Conservation (phyloP, 257 asterid genomes). For the Forsythia suspensa region DNA sequence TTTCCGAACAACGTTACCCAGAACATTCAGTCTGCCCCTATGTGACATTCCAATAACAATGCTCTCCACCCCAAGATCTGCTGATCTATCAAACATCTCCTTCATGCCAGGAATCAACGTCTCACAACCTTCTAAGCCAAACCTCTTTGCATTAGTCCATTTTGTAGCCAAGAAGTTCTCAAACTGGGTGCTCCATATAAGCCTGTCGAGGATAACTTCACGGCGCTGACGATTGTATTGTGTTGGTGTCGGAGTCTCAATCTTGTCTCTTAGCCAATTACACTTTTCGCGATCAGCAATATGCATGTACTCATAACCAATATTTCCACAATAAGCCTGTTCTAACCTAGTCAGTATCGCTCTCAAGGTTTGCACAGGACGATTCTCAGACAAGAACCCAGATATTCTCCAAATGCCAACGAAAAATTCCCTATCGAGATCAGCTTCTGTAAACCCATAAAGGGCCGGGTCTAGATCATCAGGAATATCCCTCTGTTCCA, state of each 20-base stretch:
- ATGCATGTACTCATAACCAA: conserved; percentile 98
- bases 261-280: conserved; percentile 94
- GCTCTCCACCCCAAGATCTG: conserved; percentile 96
- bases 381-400: conserved; percentile 95
- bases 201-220: conserved; percentile 92
- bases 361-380: conserved; percentile 91
- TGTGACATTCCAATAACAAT: conserved; percentile 98
- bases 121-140: conserved; percentile 98
- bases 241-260: conserved; percentile 82
- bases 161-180: conserved; percentile 95
- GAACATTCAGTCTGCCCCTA: conserved; percentile 86
- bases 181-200: conserved; percentile 88
- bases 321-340: conserved; percentile 92
- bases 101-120: conserved; percentile 99
- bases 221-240: conserved; percentile 74
- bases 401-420: conserved; percentile 94
- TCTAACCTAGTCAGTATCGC: conserved; percentile 85
- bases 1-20: conserved; percentile 91
- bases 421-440: conserved; percentile 92
- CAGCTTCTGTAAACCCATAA: conserved; percentile 90
- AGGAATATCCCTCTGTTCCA: conserved; percentile 78
- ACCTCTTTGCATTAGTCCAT: conserved; percentile 93
- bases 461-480: conserved; percentile 86
- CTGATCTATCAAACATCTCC: conserved; percentile 95
- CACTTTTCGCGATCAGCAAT: conserved; percentile 90